Base-by-base conservation (phyloP, 768 basidiomycete species). In the Rhodotorula sphaerocarpa region DNA sequence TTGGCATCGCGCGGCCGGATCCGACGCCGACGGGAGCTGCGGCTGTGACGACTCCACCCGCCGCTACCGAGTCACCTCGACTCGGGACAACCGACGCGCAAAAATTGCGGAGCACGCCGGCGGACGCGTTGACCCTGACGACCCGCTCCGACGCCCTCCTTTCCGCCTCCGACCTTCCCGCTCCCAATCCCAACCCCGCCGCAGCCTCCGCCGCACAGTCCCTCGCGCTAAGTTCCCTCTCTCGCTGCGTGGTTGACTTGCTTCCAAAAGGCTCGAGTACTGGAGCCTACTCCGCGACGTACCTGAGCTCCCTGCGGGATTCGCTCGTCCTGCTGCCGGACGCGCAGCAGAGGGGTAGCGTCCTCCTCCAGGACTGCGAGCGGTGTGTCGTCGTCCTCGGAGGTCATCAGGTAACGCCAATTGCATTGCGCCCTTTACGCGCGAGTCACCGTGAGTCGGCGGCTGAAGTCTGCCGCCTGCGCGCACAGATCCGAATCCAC, bases 351-450 rank as follows among this genome's bases (percentile, higher is more conserved):
- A 39, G 16, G 11, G 87, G 89, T 2, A 91, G 88, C 70, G 81
- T 85, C 14, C 76, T 92, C 56, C 74, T 91, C 2, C 82, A 87
- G 67, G 80, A 84, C 63, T 67, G 90, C 34, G 74, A 75, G 25
- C 74, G 79, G 23, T 89, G 86, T 67, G 75, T 83, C 7, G 73
- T 92, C n/a, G 81, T 82, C 16, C 76, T 87, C 7, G 84, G 82
- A 3, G 86, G 86, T 69, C 90, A 88, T 72, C 90, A 93, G 81
- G 90, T 89, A 70, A 23, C n/a, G n/a, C n/a, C n/a, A n/a, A n/a
- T n/a, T n/a, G n/a, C n/a, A n/a, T n/a, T n/a, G n/a, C n/a, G n/a
- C n/a, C n/a, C n/a, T n/a, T n/a, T n/a, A n/a, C n/a, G n/a, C n/a
- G n/a, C n/a, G n/a, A n/a, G n/a, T n/a, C n/a, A n/a, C n/a, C n/a